Percentiles rank a stretch among this genome's conserved stretches.
Conservation (phyloP, 2,329 filamentous ascomycete genomes). For the Thelonectria rubi region DNA sequence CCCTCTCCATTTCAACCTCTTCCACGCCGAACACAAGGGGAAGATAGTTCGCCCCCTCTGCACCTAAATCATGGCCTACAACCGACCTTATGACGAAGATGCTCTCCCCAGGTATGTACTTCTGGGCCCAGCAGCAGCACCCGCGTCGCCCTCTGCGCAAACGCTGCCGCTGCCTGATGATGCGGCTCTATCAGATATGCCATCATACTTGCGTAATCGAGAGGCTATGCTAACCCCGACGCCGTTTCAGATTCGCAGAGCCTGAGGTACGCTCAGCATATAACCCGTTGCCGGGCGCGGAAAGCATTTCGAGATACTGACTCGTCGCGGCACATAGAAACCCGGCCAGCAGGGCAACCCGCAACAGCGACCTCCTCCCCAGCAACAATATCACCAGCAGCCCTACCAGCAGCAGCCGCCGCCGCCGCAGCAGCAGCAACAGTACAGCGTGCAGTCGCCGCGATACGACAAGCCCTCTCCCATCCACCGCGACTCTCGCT, state of each 20-base stretch:
- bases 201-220: constrained; percentile 16
- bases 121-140: constrained; percentile 30
- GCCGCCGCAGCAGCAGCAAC: constrained; percentile 44
- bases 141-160: constrained; percentile 5
- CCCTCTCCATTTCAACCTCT: not conserved
- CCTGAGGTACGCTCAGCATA: constrained; percentile 65
- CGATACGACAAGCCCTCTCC: constrained; percentile 62
- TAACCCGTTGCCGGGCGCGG: not conserved
- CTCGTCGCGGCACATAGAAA: constrained; percentile 47
- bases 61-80: constrained; percentile 81
- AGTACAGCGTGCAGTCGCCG: constrained; percentile 33
- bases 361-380: constrained; percentile 44
- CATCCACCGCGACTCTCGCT: constrained; percentile 40
- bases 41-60: not conserved
- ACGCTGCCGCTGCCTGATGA: constrained; percentile 13
- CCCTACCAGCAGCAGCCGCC: constrained; percentile 42
- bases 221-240: constrained; percentile 38
- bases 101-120: constrained; percentile 80
- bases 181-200: constrained; percentile 27
- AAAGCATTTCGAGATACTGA: constrained; percentile 23
- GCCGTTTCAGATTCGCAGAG: constrained; percentile 71
- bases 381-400: constrained; percentile 38
- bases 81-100: constrained; percentile 91
- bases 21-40: constrained; percentile 7
- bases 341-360: constrained; percentile 42